A percentile compares a stretch with the other conserved stretches of the same genome.
phyloP scores from a whole-genome alignment of 352 stramenopile species.

The Aphanomyces euteiches region DNA sequence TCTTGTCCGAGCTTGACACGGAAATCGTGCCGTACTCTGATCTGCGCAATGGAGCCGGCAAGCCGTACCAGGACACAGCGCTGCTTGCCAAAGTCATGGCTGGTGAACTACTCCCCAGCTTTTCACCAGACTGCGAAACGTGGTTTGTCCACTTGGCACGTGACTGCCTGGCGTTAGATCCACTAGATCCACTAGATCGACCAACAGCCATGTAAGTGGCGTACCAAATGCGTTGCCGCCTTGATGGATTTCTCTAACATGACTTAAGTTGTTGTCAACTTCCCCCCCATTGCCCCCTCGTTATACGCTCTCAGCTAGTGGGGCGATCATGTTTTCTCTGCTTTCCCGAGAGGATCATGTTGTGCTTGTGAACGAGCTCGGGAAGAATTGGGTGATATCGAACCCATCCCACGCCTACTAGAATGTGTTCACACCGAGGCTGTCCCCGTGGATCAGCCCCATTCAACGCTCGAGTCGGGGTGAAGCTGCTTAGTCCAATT shows the following conservation, averaged over 20 bases:
- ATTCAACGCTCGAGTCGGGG: too few species aligned
- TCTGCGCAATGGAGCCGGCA: slow-evolving; percentile 12
- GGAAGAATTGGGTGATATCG: too few species aligned
- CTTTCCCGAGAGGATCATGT: too few species aligned
- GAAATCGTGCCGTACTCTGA: slow-evolving; percentile 28
- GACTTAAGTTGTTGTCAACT: not conserved
- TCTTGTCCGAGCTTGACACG: slow-evolving; percentile 72
- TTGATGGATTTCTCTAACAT: not conserved
- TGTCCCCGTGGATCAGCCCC: too few species aligned
- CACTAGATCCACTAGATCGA: not conserved
- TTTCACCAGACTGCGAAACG: not conserved
- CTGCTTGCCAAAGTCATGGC: slow-evolving; percentile 27
- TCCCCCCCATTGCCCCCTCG: too few species aligned
- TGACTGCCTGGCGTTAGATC: not conserved
- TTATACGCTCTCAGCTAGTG: too few species aligned
- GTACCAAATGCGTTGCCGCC: slow-evolving; percentile 1
- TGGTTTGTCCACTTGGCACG: slow-evolving; percentile 12
- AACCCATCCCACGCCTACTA: too few species aligned
- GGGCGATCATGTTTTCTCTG: too few species aligned
- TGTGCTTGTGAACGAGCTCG: too few species aligned
- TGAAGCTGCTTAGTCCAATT: too few species aligned
- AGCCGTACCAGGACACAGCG: slow-evolving; percentile 22
- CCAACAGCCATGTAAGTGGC: slow-evolving; percentile 16
- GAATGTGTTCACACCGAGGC: too few species aligned
- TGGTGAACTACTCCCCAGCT: slow-evolving; percentile 16